Conservation (phyloP, 2,329 filamentous ascomycete species). For the Paecilomyces niveus region DNA sequence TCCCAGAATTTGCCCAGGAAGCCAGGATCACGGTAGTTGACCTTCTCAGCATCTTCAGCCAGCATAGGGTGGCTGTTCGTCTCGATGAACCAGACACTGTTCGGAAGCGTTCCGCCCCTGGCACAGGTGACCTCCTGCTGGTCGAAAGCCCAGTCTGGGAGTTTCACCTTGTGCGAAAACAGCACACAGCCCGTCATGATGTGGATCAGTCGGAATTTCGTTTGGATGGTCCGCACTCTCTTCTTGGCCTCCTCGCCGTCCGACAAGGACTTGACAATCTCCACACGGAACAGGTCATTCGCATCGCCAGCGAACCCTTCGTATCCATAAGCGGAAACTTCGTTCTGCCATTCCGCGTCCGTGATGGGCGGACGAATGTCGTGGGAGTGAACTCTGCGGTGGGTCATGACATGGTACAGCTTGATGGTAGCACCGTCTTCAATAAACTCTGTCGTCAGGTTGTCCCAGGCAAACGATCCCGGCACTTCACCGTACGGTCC, state of each 20-base stretch:
- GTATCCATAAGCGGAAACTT: slow-evolving; percentile 94
- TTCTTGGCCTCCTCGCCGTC: slow-evolving; percentile 71
- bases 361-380: slow-evolving; percentile 78
- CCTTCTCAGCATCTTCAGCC: slow-evolving; percentile 71
- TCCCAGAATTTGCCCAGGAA: slow-evolving; percentile 99
- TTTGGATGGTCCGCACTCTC: slow-evolving; percentile 85
- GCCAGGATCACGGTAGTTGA: slow-evolving; percentile 89
- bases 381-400: slow-evolving; percentile 90
- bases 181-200: slow-evolving; percentile 94
- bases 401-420: slow-evolving; percentile 75
- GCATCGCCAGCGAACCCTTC: slow-evolving; percentile 95
- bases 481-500: slow-evolving; percentile 69
- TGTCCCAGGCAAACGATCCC: slow-evolving; percentile 79
- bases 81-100: slow-evolving; percentile 96
- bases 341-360: slow-evolving; percentile 89
- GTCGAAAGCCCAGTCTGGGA: slow-evolving; percentile 95
- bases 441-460: slow-evolving; percentile 60
- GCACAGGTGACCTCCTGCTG: slow-evolving; percentile 99
- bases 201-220: slow-evolving; percentile 92
- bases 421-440: slow-evolving; percentile 73
- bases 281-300: slow-evolving; percentile 90
- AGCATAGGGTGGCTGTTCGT: slow-evolving; percentile 78
- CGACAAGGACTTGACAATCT: slow-evolving; percentile 88
- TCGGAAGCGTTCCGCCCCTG: slow-evolving; percentile 80
- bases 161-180: slow-evolving; percentile 98